phyloP scores from a whole-genome alignment of 192 early-diverging fungal species.

The Gigaspora rosea region DNA sequence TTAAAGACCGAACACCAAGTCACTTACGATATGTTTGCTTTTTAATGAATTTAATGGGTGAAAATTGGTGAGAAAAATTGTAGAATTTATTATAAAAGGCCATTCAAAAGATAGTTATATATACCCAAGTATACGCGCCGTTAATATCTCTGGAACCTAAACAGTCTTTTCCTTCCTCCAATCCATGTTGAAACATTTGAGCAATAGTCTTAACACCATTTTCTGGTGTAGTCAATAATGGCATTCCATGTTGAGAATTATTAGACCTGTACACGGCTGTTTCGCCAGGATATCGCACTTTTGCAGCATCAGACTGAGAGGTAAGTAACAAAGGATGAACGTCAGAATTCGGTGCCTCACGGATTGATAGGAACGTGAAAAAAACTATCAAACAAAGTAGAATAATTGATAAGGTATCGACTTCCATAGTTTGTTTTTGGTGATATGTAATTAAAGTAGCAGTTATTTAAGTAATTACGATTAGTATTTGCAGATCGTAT shows the following conservation, averaged over 20 bases:
- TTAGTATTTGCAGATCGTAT: too few relatives aligned
- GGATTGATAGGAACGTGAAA: conserved; percentile 37
- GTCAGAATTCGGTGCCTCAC: conserved; percentile 49
- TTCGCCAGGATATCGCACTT: conserved; percentile 52
- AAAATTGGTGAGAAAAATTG: neutral
- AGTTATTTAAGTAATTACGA: too few relatives aligned
- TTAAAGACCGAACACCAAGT: neutral
- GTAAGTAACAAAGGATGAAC: conserved; percentile 61
- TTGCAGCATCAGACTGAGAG: conserved; percentile 52
- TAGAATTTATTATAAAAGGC: too few relatives aligned
- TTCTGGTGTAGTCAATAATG: conserved; percentile 40
- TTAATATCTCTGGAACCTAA: conserved; percentile 18
- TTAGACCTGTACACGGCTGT: conserved; percentile 55
- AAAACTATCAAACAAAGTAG: conserved; percentile 40
- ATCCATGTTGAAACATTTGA: conserved; percentile 51
- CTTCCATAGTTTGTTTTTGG: conserved; percentile 37
- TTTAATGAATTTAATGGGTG: neutral
- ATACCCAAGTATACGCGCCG: conserved; percentile 23
- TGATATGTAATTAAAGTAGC: neutral
- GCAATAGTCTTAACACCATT: conserved; percentile 47
- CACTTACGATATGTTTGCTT: conserved; percentile 47
- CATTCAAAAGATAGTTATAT: too few relatives aligned
- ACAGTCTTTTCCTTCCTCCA: conserved; percentile 18
- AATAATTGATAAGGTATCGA: conserved; percentile 52
- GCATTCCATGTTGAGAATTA: conserved; percentile 42